phyloP scores from a whole-genome alignment of 2,329 filamentous ascomycete genomes.

The Sporothrix inflata region DNA sequence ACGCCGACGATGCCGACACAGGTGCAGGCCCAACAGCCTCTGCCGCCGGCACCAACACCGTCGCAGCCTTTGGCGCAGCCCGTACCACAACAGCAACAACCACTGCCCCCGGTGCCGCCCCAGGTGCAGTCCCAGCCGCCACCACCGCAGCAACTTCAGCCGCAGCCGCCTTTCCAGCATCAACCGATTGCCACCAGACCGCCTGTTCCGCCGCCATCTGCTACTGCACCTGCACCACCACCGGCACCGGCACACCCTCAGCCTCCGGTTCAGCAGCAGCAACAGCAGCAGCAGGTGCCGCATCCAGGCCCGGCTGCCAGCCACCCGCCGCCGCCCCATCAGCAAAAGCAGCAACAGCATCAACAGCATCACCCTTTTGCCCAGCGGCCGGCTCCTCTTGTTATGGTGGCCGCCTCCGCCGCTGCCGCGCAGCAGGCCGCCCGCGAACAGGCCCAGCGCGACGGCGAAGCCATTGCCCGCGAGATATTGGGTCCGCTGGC shows the following conservation, averaged over 20 bases:
- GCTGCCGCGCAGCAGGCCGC: conserved; percentile 21
- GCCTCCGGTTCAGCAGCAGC: not conserved
- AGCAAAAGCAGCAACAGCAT: not conserved
- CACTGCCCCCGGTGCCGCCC: conserved; percentile 27
- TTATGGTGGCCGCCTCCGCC: not conserved
- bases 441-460: conserved; percentile 28
- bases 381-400: not conserved
- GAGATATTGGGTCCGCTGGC: conserved; percentile 56
- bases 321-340: not conserved
- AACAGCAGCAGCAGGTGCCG: conserved; percentile 23
- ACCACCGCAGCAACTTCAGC: conserved; percentile 24
- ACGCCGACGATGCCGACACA: conserved; percentile 38
- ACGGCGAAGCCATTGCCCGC: conserved; percentile 31
- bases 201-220: not conserved
- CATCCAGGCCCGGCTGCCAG: not conserved
- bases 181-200: not conserved
- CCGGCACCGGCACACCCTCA: not conserved
- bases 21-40: conserved; percentile 31
- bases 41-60: conserved; percentile 25
- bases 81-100: not conserved
- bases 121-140: not conserved
- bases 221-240: not conserved
- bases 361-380: conserved; percentile 19
- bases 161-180: not conserved
- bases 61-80: not conserved